Conservation (phyloP, 225 moss, liverwort and hornwort genomes). For the Lunularia cruciata region DNA sequence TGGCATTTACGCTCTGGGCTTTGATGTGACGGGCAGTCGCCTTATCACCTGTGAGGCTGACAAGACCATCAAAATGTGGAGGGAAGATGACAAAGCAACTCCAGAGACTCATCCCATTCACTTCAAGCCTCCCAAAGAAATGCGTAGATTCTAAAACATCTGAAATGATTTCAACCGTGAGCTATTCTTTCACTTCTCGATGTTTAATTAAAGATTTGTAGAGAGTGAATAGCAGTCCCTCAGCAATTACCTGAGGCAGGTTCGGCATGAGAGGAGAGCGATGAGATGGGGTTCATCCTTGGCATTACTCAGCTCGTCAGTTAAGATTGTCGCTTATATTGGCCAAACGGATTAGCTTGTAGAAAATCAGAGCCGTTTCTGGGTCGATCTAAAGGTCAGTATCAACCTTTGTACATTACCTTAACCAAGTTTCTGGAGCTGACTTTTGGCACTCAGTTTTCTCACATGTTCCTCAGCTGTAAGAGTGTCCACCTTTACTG, state of each 20-base stretch:
- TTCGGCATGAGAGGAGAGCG: neutral
- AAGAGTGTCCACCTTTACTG: no score
- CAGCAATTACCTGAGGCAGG: neutral
- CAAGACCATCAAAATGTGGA: slow-evolving; percentile 98
- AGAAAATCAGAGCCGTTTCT: neutral
- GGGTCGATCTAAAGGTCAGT: slow-evolving; percentile 1
- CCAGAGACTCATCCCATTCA: slow-evolving; percentile 93
- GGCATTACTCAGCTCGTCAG: neutral
- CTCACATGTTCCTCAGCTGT: no score
- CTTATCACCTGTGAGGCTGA: slow-evolving; percentile 97
- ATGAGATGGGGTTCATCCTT: neutral
- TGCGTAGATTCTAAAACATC: slow-evolving; percentile 67
- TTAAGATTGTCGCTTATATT: neutral
- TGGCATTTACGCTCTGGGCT: slow-evolving; percentile 91
- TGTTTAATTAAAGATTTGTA: neutral
- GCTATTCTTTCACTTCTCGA: no score
- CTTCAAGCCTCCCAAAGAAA: slow-evolving; percentile 95
- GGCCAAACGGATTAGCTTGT: slow-evolving; percentile 3
- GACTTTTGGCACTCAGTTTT: neutral
- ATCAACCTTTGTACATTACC: neutral
- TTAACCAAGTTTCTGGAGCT: neutral
- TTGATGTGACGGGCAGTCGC: slow-evolving; percentile 87
- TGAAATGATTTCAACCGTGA: no score
- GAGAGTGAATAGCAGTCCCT: neutral
- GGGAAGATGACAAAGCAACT: slow-evolving; percentile 88